phyloP scores from a whole-genome alignment of 2,329 filamentous ascomycete species.

The Fusarium sacchari region DNA sequence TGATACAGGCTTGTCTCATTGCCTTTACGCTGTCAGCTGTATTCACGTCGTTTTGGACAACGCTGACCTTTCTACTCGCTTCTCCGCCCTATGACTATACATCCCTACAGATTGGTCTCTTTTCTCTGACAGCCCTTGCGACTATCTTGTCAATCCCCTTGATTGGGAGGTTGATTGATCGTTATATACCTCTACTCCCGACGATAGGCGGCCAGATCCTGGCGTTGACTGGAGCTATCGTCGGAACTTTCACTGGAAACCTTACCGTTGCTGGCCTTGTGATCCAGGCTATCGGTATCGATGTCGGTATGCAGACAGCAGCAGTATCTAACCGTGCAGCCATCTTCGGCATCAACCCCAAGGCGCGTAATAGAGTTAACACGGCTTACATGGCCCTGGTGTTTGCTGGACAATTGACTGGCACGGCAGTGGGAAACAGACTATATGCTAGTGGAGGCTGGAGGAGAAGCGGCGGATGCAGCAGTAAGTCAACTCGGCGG shows the following conservation, averaged over 20 bases:
- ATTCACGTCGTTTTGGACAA: constrained; percentile 68
- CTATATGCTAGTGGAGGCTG: constrained; percentile 63
- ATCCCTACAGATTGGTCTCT: constrained; percentile 77
- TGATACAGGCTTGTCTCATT: constrained; percentile 76
- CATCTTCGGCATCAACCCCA: constrained; percentile 77
- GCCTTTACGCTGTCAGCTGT: constrained; percentile 66
- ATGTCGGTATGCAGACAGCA: constrained; percentile 77
- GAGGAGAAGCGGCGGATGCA: constrained; percentile 56
- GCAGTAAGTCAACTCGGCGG: constrained; percentile 38
- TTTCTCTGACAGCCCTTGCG: constrained; percentile 79
- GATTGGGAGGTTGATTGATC: constrained; percentile 75
- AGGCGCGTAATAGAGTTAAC: constrained; percentile 79
- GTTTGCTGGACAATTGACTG: constrained; percentile 80
- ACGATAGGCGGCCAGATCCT: constrained; percentile 70
- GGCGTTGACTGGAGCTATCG: constrained; percentile 67
- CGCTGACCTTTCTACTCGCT: constrained; percentile 80
- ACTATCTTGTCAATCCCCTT: constrained; percentile 75
- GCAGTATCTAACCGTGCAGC: constrained; percentile 78
- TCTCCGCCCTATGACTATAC: constrained; percentile 74
- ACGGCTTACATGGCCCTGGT: constrained; percentile 83
- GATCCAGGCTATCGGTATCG: constrained; percentile 75
- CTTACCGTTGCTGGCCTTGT: constrained; percentile 76
- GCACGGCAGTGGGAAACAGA: constrained; percentile 68
- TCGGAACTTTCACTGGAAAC: constrained; percentile 76
- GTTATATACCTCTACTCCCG: constrained; percentile 73